Evolutionary conservation across 2,329 filamentous ascomycete genomes (phyloP), one percentile per base, ranked within the genome.

Genomic region (Raffaelea albimanens): DNA sequence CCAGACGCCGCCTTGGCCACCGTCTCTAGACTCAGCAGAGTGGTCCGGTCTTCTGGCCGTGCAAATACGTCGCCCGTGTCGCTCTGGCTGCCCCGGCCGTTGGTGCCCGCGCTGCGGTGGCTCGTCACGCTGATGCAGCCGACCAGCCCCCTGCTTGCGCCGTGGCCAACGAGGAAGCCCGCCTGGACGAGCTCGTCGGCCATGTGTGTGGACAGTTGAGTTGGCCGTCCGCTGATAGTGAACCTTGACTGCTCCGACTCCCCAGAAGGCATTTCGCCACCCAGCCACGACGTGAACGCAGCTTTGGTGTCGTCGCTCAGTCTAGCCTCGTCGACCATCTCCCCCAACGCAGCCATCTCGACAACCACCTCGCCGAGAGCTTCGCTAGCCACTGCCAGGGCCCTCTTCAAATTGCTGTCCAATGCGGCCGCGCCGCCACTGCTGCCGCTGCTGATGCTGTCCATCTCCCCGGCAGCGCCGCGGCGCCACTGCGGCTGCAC

Each of bases 1-100:
- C 85, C 85, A 1, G 85, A 83, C 5, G 83, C 78, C 20, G 82
- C 80, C 52, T 69, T 72, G 2, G 80, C 78, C 20, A 85, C 77
- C 22, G 70, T 73, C 34, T 81, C 75, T 10, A 88, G 68, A 3
- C 78, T 80, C 21, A 76, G 72, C 34, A 82, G 65, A 10, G 73
- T 77, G 16, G 72, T 72, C 53, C 70, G 69, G 47, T 75, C 72
- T 46, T 76, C 75, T 0, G 75, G 74, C 3, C 75, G 68, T 11
- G 70, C 60, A 43, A 69, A 67, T 11, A 72, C 48, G 11, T 56
- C 46, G 10, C 45, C 52, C n/a, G 59, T 47, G 58, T 67, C 48
- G 57, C 58, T 50, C 36, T 47, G 43, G 10, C 45, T 14, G 43
- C 41, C 44, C 4, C 43, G 31, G 11, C 23, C 38, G 11, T 36